A percentile compares a stretch with the other conserved stretches of the same genome.
phyloP scores from a whole-genome alignment of 2,329 filamentous ascomycete species.

The Sporothrix brunneoviolacea region DNA sequence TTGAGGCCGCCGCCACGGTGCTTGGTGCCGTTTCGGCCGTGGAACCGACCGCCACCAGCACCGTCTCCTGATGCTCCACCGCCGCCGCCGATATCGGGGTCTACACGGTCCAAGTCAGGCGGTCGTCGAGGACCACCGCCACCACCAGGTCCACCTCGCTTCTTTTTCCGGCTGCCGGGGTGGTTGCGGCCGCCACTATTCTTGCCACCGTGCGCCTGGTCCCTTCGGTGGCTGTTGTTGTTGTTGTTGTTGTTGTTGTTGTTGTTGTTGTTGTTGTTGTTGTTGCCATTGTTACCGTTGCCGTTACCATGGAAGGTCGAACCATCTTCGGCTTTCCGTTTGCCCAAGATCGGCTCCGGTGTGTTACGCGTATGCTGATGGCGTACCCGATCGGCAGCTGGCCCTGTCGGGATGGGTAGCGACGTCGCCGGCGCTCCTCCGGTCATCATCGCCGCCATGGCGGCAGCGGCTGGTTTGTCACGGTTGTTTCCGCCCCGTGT shows the following conservation, averaged over 20 bases:
- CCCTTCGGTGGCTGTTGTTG: neutral
- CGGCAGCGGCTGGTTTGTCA: slow-evolving; percentile 20
- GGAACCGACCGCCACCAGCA: neutral
- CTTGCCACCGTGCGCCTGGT: neutral
- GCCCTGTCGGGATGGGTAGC: slow-evolving; percentile 10
- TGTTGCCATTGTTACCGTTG: neutral
- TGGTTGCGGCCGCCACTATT: neutral
- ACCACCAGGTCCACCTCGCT: slow-evolving; percentile 15
- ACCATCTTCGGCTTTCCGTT: slow-evolving; percentile 10
- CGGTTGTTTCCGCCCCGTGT: slow-evolving; percentile 50
- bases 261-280: no score
- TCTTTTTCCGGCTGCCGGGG: slow-evolving; percentile 16
- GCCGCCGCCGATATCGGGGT: slow-evolving; percentile 18
- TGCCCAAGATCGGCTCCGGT: slow-evolving; percentile 23
- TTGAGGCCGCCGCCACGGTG: slow-evolving; percentile 7
- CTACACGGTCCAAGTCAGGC: slow-evolving; percentile 19
- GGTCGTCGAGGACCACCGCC: slow-evolving; percentile 14
- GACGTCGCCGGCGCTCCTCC: neutral
- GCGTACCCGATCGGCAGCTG: slow-evolving; percentile 8
- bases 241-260: no score
- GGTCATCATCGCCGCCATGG: slow-evolving; percentile 13
- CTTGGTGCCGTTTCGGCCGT: slow-evolving; percentile 9
- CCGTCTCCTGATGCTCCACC: slow-evolving; percentile 1
- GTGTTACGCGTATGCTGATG: slow-evolving; percentile 17
- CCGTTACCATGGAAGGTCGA: neutral